These are phyloP conservation scores for Cantharellus anzutake DNA, from an alignment of 768 basidiomycete species.

Conservation along the genomic window DNA sequence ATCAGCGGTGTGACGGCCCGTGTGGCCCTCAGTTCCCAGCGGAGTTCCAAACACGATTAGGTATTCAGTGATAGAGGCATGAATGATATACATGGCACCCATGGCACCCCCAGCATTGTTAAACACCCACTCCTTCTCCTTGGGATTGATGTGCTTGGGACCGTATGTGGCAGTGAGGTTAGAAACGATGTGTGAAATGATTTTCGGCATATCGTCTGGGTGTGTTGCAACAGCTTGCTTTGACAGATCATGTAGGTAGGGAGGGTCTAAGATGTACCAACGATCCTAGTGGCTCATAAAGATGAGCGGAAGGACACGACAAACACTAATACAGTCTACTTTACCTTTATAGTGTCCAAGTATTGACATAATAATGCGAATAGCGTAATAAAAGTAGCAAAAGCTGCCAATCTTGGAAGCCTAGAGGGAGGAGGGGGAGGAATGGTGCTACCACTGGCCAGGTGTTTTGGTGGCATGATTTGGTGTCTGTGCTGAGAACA, in stretches of 20 bases:
- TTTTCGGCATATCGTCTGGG: conserved; percentile 43
- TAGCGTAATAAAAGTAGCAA: conserved; percentile 9
- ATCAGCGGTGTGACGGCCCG: conserved; percentile 85
- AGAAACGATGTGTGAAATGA: conserved; percentile 64
- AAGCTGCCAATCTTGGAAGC: background rate
- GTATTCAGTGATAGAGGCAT: conserved; percentile 93
- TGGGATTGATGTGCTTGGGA: conserved; percentile 28
- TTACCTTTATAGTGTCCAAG: conserved; percentile 16
- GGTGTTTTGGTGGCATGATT: background rate
- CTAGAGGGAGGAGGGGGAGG: background rate
- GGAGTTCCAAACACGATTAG: conserved; percentile 92
- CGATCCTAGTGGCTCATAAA: conserved; percentile 32
- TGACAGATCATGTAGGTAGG: conserved; percentile 49
- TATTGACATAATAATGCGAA: conserved; percentile 9
- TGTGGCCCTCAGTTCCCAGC: conserved; percentile 91
- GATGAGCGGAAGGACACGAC: background rate
- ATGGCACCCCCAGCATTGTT: conserved; percentile 97
- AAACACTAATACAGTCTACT: background rate
- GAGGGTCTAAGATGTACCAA: conserved; percentile 76
- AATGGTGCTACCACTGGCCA: background rate
- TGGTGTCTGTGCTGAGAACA: background rate
- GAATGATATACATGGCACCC: conserved; percentile 97
- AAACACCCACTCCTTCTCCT: conserved; percentile 76
- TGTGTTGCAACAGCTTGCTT: conserved; percentile 49
- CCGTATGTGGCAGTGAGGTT: conserved; percentile 66